A percentile compares a stretch with the other conserved stretches of the same genome.
Evolutionary conservation across 352 stramenopile species (phyloP).

Genomic region (Globisporangium iwayamae): DNA sequence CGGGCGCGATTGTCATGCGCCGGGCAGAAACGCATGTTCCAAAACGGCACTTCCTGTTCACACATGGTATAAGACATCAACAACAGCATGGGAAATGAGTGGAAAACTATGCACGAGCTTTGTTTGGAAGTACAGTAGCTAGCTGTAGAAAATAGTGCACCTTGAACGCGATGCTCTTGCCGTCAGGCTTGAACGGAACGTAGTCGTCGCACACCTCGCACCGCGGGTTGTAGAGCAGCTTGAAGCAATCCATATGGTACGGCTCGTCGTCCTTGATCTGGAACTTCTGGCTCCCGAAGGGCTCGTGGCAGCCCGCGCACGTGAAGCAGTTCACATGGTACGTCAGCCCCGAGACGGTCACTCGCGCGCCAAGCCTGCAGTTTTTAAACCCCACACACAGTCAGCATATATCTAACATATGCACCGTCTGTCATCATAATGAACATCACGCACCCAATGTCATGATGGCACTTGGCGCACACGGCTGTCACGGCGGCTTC

Average conservation of each 20-base stretch:
- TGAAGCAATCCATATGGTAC: conserved; percentile 68
- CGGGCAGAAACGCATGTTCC: conserved; percentile 58
- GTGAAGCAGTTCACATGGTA: conserved; percentile 41
- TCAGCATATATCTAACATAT: background rate
- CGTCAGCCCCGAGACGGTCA: conserved; percentile 23
- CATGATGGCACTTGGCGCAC: conserved; percentile 23
- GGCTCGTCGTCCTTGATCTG: conserved; percentile 44
- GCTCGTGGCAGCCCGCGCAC: conserved; percentile 36
- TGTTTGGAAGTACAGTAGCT: too few relatives aligned
- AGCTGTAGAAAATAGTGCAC: conserved; percentile 10
- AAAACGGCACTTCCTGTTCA: conserved; percentile 55
- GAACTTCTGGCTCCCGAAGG: conserved; percentile 27
- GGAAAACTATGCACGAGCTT: too few relatives aligned
- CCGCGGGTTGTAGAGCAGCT: conserved; percentile 58
- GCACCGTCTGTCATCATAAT: too few relatives aligned
- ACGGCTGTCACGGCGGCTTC: background rate
- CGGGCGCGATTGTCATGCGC: conserved; percentile 58
- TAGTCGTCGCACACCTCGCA: conserved; percentile 57
- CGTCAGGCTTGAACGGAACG: conserved; percentile 40
- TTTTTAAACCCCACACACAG: background rate
- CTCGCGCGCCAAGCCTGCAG: conserved; percentile 16
- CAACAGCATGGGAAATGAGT: background rate
- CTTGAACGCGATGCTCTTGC: conserved; percentile 57
- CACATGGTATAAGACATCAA: background rate
- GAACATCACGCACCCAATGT: conserved; percentile 13